Evolutionary conservation across 352 stramenopile genomes (phyloP), one percentile per base, ranked within the genome.

Genomic region (Globisporangium cederbergense): DNA sequence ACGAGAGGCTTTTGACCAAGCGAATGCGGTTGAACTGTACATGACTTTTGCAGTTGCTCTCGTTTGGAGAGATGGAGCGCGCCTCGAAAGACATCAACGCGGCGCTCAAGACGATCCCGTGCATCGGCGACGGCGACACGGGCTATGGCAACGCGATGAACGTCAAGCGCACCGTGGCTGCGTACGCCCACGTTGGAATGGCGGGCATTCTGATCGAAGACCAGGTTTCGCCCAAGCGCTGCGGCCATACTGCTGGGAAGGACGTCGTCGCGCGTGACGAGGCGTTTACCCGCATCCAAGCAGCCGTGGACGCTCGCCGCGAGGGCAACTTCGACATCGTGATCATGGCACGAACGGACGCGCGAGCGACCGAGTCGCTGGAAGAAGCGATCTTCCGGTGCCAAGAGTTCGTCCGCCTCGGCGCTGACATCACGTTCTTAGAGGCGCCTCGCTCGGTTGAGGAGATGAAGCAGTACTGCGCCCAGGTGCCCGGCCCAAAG

Each of bases 381-480:
- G 81, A 98, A 22, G 95, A 98, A 72, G 95, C 93, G 30, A 93
- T 98, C 54, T 77, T 85, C 54, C 83, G 96, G 36, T 98, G 92
- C 78, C 74, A 95, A 28, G 89, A 93, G 58, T 98, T 98, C 66
- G 73, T 78, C 53, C 84, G 93, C 25, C 84, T 93, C 14, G 93
- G 96, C 6, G 95, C 91, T 51, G 96, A 98, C 70, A 97, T 98
- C 65, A 98, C 94, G 14, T 98, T 99, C 69, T 68, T 98, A 7
- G 96, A 98, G 60, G 93, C 95, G 5, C 95, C 93, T 1, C 80
- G 89, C 59, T 92, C 86, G 0, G 68, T 97, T 0, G 86, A 97
- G 5, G 89, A 98, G 76, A 98, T 98, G 93, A 51, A 86, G 62
- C 75, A 80, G 50, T 98, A 97, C 68, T 98, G 96, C 70, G 62